Conservation (phyloP, 2,329 filamentous ascomycete species). For the Ramularia endophylla region DNA sequence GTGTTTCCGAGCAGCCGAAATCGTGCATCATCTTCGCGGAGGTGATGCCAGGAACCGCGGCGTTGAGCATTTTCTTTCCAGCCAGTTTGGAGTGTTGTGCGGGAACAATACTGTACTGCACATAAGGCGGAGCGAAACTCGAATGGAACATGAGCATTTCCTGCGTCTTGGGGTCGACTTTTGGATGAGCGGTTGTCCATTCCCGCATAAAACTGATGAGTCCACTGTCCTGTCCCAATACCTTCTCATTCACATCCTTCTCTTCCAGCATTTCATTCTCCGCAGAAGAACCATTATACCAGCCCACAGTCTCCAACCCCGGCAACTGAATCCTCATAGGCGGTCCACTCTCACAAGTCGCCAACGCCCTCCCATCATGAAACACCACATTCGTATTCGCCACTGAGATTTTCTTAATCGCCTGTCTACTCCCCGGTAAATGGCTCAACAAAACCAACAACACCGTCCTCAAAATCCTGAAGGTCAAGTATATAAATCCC, state of each 20-base stretch:
- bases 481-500: conserved; percentile 45
- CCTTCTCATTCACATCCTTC: conserved; percentile 7
- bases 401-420: conserved; percentile 63
- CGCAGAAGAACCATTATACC: conserved; percentile 57
- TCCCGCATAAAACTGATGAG: conserved; percentile 59
- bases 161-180: conserved; percentile 57
- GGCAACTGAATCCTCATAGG: conserved; percentile 62
- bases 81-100: background rate
- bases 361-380: conserved; percentile 63
- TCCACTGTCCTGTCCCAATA: conserved; percentile 35
- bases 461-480: conserved; percentile 52
- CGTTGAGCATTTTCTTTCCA: conserved; percentile 40
- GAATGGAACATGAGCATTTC: conserved; percentile 65
- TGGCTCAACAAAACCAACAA: conserved; percentile 53
- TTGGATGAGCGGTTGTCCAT: conserved; percentile 66
- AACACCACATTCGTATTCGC: conserved; percentile 63
- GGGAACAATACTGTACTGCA: conserved; percentile 59
- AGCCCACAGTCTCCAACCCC: conserved; percentile 60
- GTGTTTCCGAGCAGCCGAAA: conserved; percentile 58
- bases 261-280: conserved; percentile 45
- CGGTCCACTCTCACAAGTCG: conserved; percentile 65
- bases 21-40: conserved; percentile 72
- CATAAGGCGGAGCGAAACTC: conserved; percentile 58
- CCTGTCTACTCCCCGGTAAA: conserved; percentile 49
- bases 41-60: conserved; percentile 54